A percentile compares a stretch with the other conserved stretches of the same genome.
phyloP scores from a whole-genome alignment of 2,329 filamentous ascomycete species.

The Stemphylium vesicarium region DNA sequence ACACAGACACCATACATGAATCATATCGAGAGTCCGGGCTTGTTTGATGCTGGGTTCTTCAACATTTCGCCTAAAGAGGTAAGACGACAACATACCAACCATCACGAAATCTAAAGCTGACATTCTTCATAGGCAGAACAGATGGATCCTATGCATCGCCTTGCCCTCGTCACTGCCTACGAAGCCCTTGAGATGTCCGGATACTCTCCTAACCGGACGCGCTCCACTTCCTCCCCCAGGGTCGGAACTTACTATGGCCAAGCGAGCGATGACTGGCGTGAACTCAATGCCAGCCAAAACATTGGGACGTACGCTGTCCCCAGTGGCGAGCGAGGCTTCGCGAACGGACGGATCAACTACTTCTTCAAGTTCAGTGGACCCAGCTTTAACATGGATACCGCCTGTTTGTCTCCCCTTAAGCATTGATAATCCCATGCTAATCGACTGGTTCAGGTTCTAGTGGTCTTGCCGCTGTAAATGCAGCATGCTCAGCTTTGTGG shows the following conservation, averaged over 20 bases:
- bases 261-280: slow-evolving; percentile 36
- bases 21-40: slow-evolving; percentile 28
- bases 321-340: slow-evolving; percentile 54
- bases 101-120: slow-evolving; percentile 32
- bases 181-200: slow-evolving; percentile 29
- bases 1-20: background rate
- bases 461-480: background rate
- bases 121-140: slow-evolving; percentile 23
- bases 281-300: slow-evolving; percentile 12
- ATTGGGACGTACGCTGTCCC: slow-evolving; percentile 51
- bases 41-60: slow-evolving; percentile 38
- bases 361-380: slow-evolving; percentile 49
- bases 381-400: slow-evolving; percentile 49
- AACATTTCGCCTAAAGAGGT: slow-evolving; percentile 34
- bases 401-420: slow-evolving; percentile 27
- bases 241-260: slow-evolving; percentile 44
- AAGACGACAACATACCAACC: slow-evolving; percentile 21
- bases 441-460: background rate
- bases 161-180: slow-evolving; percentile 33
- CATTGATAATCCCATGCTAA: background rate
- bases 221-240: slow-evolving; percentile 35
- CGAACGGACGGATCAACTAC: slow-evolving; percentile 52
- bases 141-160: slow-evolving; percentile 32
- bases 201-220: slow-evolving; percentile 34
- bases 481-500: background rate